phyloP scores from a whole-genome alignment of 441 rosid genomes.

The Rhodomyrtus psidioides region DNA sequence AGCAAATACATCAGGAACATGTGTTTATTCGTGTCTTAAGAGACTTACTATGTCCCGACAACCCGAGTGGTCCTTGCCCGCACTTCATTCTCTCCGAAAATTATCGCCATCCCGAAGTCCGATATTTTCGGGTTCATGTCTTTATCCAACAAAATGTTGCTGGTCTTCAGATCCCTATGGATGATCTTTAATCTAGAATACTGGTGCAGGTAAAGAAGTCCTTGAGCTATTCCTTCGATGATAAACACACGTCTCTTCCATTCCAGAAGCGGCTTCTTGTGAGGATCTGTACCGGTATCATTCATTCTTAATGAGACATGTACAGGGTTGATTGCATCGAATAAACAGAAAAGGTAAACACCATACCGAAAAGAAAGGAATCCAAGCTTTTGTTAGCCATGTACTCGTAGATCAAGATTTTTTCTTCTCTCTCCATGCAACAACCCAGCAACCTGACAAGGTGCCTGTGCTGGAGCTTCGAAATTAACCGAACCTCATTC shows the following conservation, averaged over 20 bases:
- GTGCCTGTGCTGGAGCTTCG: too few relatives aligned
- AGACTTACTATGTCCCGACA: not conserved
- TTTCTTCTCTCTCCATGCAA: too few relatives aligned
- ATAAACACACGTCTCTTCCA: not conserved
- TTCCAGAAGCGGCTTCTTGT: not conserved
- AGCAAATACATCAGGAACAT: not conserved
- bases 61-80: not conserved
- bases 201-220: not conserved
- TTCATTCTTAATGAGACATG: not conserved
- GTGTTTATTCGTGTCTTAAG: not conserved
- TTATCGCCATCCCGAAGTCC: not conserved
- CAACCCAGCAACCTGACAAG: too few relatives aligned
- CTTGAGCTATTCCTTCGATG: not conserved
- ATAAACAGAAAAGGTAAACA: not conserved
- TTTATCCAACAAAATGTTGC: not conserved
- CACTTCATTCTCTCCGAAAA: not conserved
- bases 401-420: too few relatives aligned
- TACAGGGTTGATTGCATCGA: not conserved
- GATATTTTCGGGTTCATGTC: not conserved
- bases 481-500: not conserved
- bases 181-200: not conserved
- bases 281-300: not conserved
- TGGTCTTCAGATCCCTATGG: not conserved
- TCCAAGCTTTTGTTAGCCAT: too few relatives aligned
- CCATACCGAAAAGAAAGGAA: not conserved